phyloP scores from a whole-genome alignment of 2,329 filamentous ascomycete species.

The Huntiella decipiens region DNA sequence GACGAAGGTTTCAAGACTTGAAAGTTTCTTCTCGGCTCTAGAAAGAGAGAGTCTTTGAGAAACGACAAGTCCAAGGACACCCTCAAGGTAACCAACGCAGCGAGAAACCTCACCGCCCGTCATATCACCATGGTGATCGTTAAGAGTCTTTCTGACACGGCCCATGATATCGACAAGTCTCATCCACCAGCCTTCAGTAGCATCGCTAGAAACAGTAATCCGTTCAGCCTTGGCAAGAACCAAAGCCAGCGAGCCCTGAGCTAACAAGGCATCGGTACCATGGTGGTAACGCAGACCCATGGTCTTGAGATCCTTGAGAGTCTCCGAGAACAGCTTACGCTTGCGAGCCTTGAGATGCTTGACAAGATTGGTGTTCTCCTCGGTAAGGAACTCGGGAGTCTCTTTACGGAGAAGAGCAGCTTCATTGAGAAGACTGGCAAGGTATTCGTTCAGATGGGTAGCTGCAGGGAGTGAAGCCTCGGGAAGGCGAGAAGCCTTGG shows the following conservation, averaged over 20 bases:
- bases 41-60: slow-evolving; percentile 33
- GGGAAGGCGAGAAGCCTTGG: slow-evolving; percentile 35
- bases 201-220: slow-evolving; percentile 16
- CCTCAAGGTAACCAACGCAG: slow-evolving; percentile 73
- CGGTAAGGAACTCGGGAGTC: slow-evolving; percentile 61
- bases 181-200: slow-evolving; percentile 36
- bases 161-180: slow-evolving; percentile 57
- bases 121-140: slow-evolving; percentile 69
- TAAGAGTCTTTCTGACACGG: slow-evolving; percentile 43
- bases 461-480: slow-evolving; percentile 35
- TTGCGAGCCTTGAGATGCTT: slow-evolving; percentile 86
- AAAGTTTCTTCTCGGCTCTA: slow-evolving; percentile 11
- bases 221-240: slow-evolving; percentile 43
- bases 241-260: slow-evolving; percentile 51
- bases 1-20: slow-evolving; percentile 1
- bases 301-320: slow-evolving; percentile 57
- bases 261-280: slow-evolving; percentile 49
- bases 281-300: slow-evolving; percentile 86
- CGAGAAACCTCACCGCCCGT: slow-evolving; percentile 61
- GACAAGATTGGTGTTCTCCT: slow-evolving; percentile 68
- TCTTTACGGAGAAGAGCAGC: slow-evolving; percentile 59
- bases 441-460: slow-evolving; percentile 44
- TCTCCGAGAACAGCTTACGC: slow-evolving; percentile 75
- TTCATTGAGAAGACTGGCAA: slow-evolving; percentile 39
- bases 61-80: slow-evolving; percentile 49